These are phyloP conservation scores for Somion occarium DNA, from an alignment of 1,284 basidiomycete genomes.

Conservation along the genomic window DNA sequence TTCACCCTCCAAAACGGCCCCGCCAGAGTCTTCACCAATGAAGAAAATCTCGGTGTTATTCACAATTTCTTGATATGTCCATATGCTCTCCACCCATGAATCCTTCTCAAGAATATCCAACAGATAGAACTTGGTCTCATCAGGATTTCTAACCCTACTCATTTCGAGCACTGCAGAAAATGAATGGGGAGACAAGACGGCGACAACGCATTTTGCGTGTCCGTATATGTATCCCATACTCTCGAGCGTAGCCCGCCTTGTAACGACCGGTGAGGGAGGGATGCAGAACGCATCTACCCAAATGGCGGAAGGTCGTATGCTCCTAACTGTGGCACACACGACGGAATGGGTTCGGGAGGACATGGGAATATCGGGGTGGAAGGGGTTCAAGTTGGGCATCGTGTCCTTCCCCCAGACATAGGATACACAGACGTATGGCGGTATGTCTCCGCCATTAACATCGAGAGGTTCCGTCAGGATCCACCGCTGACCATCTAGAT, in stretches of 20 bases:
- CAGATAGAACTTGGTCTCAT: constrained; percentile 8
- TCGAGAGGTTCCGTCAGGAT: constrained; percentile 15
- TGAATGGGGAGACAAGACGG: constrained; percentile 13
- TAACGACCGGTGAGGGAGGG: constrained; percentile 13
- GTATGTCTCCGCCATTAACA: constrained; percentile 10
- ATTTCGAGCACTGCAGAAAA: constrained; percentile 12
- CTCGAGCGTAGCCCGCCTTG: constrained; percentile 17
- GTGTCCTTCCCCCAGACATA: constrained; percentile 23
- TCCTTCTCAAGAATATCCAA: constrained; percentile 17
- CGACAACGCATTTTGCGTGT: constrained; percentile 15
- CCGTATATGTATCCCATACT: constrained; percentile 20
- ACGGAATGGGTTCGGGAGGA: constrained; percentile 17
- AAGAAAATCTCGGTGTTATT: constrained; percentile 14
- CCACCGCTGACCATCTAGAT: constrained; percentile 14
- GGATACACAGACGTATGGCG: constrained; percentile 19
- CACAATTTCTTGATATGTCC: constrained; percentile 21
- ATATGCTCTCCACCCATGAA: constrained; percentile 20
- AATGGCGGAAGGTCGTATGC: constrained; percentile 10
- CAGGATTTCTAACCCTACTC: constrained; percentile 1
- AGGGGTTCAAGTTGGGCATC: constrained; percentile 12
- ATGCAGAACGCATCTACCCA: constrained; percentile 21
- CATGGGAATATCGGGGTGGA: constrained; percentile 16
- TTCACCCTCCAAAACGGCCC: neutral
- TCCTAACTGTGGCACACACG: constrained; percentile 13
- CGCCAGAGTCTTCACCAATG: constrained; percentile 6